A percentile compares a stretch with the other conserved stretches of the same genome.
Evolutionary conservation across 139 green algal genomes (phyloP).

Genomic region (Tetraselmis striata): DNA sequence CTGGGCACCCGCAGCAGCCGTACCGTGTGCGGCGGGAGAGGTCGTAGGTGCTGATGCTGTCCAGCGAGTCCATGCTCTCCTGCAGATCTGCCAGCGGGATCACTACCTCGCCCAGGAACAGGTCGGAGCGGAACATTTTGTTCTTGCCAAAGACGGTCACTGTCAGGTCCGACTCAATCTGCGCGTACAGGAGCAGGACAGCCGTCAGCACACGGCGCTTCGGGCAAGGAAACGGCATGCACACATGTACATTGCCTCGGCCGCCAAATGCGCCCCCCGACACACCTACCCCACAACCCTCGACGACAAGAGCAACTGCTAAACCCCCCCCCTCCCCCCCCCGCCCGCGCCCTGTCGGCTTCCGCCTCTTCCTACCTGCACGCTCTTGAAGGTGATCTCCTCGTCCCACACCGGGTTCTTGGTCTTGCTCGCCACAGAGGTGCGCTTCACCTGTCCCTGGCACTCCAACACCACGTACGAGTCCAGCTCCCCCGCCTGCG

Average conservation of each 20-base stretch:
- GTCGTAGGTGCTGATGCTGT: conserved; percentile 8
- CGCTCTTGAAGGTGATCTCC: conserved; percentile 30
- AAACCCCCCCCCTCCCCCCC: no score
- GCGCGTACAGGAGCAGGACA: no score
- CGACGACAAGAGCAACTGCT: no score
- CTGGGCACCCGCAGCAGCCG: no score
- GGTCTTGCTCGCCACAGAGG: conserved; percentile 1
- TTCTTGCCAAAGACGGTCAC: conserved; percentile 21
- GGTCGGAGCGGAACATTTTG: conserved; percentile 18
- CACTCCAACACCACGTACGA: conserved; percentile 22
- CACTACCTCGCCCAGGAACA: conserved; percentile 35
- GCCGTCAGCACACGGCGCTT: no score
- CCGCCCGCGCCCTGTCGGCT: no score
- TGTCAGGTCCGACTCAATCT: conserved; percentile 29
- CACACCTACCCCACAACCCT: no score
- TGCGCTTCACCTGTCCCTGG: conserved; percentile 18
- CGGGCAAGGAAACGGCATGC: no score
- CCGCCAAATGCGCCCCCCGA: no score
- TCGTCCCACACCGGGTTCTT: conserved; percentile 28
- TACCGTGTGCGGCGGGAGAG: background rate
- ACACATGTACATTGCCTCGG: no score
- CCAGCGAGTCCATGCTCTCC: background rate
- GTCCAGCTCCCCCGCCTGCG: background rate
- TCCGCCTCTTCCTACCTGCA: no score
- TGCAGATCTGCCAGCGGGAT: conserved; percentile 33